phyloP scores from a whole-genome alignment of 257 asterid species.

The Nicotiana knightiana region DNA sequence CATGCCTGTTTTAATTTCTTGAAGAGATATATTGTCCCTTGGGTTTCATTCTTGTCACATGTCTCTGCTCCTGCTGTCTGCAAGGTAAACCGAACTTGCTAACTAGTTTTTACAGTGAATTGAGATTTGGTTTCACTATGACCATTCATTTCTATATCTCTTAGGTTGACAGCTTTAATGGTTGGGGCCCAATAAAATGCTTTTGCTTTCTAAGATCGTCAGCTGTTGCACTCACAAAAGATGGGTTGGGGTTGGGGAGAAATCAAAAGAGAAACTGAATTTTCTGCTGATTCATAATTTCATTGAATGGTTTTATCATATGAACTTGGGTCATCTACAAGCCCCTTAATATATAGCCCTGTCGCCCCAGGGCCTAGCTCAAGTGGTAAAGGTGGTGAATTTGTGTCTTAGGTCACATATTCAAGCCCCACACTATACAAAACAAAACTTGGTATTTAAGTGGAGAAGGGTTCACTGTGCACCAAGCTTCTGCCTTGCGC shows the following conservation, averaged over 20 bases:
- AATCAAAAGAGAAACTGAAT: neutral
- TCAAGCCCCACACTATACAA: too few species aligned
- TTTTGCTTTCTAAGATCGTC: neutral
- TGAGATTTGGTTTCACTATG: neutral
- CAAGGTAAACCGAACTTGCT: conserved; percentile 1
- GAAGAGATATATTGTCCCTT: neutral
- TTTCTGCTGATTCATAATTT: neutral
- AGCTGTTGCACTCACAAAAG: neutral
- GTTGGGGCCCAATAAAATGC: neutral
- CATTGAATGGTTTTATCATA: neutral
- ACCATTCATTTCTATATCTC: neutral
- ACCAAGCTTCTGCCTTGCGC: too few species aligned
- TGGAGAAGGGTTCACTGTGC: too few species aligned
- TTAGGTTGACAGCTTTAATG: neutral
- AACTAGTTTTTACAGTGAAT: neutral
- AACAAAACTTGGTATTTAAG: too few species aligned
- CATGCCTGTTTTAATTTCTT: neutral
- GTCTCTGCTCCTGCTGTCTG: neutral
- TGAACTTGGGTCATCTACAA: neutral
- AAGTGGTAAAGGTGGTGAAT: too few species aligned
- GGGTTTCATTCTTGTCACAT: neutral
- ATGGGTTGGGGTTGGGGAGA: neutral
- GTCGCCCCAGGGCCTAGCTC: too few species aligned
- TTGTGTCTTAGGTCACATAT: too few species aligned
- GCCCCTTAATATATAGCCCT: too few species aligned